Evolutionary conservation across 208 protist genomes (phyloP).

Genomic region (Leishmania arabica): DNA sequence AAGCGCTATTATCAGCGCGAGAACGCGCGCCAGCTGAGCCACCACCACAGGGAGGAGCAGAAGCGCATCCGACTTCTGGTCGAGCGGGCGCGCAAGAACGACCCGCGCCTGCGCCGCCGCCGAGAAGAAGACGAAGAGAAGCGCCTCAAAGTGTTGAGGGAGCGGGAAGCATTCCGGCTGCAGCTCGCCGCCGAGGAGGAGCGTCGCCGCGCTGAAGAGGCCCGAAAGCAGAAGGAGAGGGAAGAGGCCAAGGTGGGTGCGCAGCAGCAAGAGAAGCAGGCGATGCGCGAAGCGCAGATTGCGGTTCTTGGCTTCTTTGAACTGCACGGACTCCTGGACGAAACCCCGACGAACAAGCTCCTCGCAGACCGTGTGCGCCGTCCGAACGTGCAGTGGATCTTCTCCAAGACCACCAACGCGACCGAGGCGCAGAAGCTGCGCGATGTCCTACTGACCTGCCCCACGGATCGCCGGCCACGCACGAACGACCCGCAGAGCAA

Average conservation of each 20-base stretch:
- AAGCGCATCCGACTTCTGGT: conserved; percentile 90
- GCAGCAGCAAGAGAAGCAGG: conserved; percentile 46
- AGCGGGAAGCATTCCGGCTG: conserved; percentile 75
- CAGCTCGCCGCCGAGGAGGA: conserved; percentile 65
- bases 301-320: conserved; percentile 52
- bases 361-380: conserved; percentile 55
- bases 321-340: conserved; percentile 56
- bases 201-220: conserved; percentile 52
- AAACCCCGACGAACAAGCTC: conserved; percentile 77
- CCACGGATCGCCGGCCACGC: conserved; percentile 22
- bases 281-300: conserved; percentile 54
- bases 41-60: conserved; percentile 88
- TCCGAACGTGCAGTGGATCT: conserved; percentile 76
- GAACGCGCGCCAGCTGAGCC: conserved; percentile 91
- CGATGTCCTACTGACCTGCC: conserved; percentile 34
- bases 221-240: conserved; percentile 41
- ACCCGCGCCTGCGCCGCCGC: conserved; percentile 92
- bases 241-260: conserved; percentile 44
- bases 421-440: conserved; percentile 44
- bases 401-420: conserved; percentile 56
- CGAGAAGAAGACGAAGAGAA: conserved; percentile 75
- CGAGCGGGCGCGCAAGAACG: conserved; percentile 88
- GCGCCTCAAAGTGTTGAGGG: conserved; percentile 59
- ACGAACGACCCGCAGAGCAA: conserved; percentile 19
- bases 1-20: conserved; percentile 97